Conservation (phyloP, 208 protist species). For the Trypanosoma congolense region DNA sequence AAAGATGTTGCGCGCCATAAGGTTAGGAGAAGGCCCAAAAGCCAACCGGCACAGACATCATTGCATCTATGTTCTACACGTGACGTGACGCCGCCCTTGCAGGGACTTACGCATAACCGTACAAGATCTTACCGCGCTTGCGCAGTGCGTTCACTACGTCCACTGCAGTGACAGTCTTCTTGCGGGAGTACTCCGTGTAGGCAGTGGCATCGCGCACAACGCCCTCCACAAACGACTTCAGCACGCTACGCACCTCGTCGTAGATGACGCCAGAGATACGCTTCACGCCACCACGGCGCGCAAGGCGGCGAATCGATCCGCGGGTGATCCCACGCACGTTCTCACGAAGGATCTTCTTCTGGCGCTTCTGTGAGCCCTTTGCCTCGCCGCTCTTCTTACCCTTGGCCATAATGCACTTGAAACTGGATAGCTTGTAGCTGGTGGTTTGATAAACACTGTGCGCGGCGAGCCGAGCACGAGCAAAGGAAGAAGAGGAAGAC, state of each 20-base stretch:
- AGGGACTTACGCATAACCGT: background rate
- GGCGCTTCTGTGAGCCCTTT: background rate
- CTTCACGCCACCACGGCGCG: background rate
- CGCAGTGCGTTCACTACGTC: background rate
- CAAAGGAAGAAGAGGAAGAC: constrained; percentile 5
- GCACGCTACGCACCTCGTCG: background rate
- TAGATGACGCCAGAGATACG: background rate
- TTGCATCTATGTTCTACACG: too few species aligned
- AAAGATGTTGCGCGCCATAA: too few species aligned
- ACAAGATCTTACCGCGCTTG: background rate
- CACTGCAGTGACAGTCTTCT: background rate
- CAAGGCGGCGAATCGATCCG: background rate
- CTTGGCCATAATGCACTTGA: background rate
- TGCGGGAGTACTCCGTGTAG: background rate
- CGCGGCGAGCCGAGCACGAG: constrained; percentile 9
- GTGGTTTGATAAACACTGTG: too few species aligned
- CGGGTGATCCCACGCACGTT: background rate
- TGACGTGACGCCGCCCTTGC: background rate
- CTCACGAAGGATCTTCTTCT: background rate
- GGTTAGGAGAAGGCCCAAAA: too few species aligned
- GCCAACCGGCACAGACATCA: too few species aligned
- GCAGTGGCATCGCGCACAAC: background rate
- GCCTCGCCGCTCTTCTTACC: background rate
- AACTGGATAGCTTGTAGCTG: too few species aligned
- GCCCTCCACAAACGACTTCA: background rate